phyloP scores from a whole-genome alignment of 805 yeast genomes.

The Tetrapisispora arboricola region DNA sequence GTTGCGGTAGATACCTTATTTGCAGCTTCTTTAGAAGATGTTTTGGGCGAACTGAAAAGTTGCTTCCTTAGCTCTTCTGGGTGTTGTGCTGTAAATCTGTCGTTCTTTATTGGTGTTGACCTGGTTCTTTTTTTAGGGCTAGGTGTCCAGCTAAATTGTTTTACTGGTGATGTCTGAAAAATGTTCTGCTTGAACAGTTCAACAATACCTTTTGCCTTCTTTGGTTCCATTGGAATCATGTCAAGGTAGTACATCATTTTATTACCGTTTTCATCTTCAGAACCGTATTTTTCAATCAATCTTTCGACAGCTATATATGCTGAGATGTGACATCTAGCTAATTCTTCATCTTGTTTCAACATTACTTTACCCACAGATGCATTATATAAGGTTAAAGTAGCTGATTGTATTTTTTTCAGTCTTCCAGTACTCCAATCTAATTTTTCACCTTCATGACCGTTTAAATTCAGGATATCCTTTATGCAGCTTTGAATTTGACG shows the following conservation, averaged over 20 bases:
- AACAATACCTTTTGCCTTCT: conserved; percentile 33
- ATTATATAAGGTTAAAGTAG: conserved; percentile 34
- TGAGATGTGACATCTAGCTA: conserved; percentile 59
- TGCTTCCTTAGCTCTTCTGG: conserved; percentile 22
- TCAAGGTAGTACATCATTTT: conserved; percentile 41
- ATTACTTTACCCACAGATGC: conserved; percentile 43
- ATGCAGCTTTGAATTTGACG: conserved; percentile 22
- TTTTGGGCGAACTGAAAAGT: conserved; percentile 23
- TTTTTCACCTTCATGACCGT: conserved; percentile 7
- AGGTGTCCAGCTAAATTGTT: conserved; percentile 23
- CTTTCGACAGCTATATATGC: conserved; percentile 51
- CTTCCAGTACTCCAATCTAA: conserved; percentile 23
- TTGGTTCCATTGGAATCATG: conserved; percentile 49
- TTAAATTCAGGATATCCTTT: conserved; percentile 19
- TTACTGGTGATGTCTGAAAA: conserved; percentile 26
- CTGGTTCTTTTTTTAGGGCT: conserved; percentile 16
- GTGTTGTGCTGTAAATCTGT: conserved; percentile 20
- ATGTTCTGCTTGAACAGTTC: conserved; percentile 37
- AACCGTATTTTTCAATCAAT: conserved; percentile 30
- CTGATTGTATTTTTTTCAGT: conserved; percentile 19
- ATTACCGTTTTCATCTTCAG: conserved; percentile 10
- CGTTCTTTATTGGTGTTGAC: conserved; percentile 15
- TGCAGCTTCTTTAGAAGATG: not conserved
- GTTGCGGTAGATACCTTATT: not conserved
- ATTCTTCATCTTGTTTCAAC: conserved; percentile 45